Evolutionary conservation across 73 alveolate genomes (phyloP), one percentile per base, ranked within the genome.

Genomic region (Stentor coeruleus): DNA sequence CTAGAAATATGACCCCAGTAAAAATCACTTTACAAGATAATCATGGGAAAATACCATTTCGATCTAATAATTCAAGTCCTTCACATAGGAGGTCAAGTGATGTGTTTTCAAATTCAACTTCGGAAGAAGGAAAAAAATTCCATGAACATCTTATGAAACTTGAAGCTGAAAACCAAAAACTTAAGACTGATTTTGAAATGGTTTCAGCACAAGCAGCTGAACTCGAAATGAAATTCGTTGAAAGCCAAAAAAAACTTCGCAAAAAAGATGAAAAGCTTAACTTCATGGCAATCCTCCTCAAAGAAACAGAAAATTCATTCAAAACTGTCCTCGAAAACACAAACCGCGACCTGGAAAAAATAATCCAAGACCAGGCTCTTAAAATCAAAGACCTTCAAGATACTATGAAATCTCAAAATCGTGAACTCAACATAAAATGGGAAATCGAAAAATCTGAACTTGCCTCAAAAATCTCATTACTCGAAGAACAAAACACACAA

Each of bases 101-200:
- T 49, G 66, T 49, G 28, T 20, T 49, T 20, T 49, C 66, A 11
- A 11, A 6, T 11, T 11, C 6, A 6, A 6, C 20, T 49, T 49
- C 66, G 20, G 66, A 49, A 49, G 66, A 49, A 49, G 66, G 66
- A 49, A 49, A 49, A 49, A 49, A 49, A 20, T 49, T 49, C 66
- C 66, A 49, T 6, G 66, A 49, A 20, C 66, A 49, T 49, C 66
- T 49, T 49, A 11, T 49, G 20, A 49, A 49, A 49, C 6, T 49
- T 20, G 66, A 49, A 49, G 66, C 28, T 49, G 66, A 49, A 49
- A 49, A 49, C 6, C 28, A 49, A 20, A 49, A 49, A 20, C 20
- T 49, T 11, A 49, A 49, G 20, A 11, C 66, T 11, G 66, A 49
- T 11, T 20, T 49, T 49, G 66, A 49, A 49, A 49, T 49, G 6